These are phyloP conservation scores for Mentha longifolia DNA, from an alignment of 257 asterid species.

Conservation along the genomic window DNA sequence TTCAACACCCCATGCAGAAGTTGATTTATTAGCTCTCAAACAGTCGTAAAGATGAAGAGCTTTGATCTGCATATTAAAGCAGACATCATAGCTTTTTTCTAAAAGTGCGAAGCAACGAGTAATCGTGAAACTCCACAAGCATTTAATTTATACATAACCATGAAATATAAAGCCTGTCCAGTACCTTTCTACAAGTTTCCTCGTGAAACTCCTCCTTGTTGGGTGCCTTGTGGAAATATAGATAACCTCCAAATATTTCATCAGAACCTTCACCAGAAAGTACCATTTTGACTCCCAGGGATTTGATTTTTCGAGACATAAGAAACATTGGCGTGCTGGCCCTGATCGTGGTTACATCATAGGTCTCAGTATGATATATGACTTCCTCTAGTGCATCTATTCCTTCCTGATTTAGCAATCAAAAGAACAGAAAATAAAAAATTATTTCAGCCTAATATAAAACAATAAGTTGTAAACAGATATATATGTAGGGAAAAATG, in stretches of 20 bases:
- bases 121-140: conserved; percentile 12
- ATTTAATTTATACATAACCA: conserved; percentile 14
- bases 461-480: background rate
- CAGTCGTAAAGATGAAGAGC: conserved; percentile 99
- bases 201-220: conserved; percentile 91
- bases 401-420: conserved; percentile 80
- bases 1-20: conserved; percentile 99
- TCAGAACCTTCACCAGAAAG: conserved; percentile 99
- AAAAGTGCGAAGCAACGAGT: conserved; percentile 10
- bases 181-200: conserved; percentile 97
- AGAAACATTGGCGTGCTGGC: conserved; percentile 99
- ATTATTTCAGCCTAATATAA: conserved; percentile 23
- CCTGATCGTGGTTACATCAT: conserved; percentile 95
- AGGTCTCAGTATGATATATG: conserved; percentile 91
- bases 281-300: conserved; percentile 98
- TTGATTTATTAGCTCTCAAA: conserved; percentile 94
- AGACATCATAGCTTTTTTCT: conserved; percentile 23
- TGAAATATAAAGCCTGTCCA: background rate
- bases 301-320: conserved; percentile 92
- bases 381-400: conserved; percentile 97
- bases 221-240: conserved; percentile 98
- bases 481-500: conserved; percentile 6
- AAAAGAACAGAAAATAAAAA: conserved; percentile 30
- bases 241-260: conserved; percentile 97
- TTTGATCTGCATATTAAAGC: conserved; percentile 66